Percentiles rank a stretch among this genome's conserved stretches.
Evolutionary conservation across 23 red algal genomes (phyloP).

Genomic region (Gracilaria vermiculophylla): DNA sequence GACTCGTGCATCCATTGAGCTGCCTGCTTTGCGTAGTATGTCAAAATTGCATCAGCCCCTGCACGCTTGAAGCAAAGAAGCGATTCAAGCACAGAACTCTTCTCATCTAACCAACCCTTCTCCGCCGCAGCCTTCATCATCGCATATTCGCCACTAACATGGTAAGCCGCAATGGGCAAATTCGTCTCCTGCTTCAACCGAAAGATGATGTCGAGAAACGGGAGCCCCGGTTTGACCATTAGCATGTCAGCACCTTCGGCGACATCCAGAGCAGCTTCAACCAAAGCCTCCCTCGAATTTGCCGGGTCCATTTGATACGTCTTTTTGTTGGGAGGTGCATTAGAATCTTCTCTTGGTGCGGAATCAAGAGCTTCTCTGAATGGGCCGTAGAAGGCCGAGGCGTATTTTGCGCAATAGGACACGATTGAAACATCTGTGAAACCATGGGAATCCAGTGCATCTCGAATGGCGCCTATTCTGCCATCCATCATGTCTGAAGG

Average conservation of each 20-base stretch:
- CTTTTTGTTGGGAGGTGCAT: constrained; percentile 93
- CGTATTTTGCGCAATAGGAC: constrained; percentile 98
- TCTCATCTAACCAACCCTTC: constrained; percentile 96
- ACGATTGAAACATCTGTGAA: constrained; percentile 94
- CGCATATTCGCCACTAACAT: constrained; percentile 97
- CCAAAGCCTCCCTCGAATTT: constrained; percentile 78
- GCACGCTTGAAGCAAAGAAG: constrained; percentile 92
- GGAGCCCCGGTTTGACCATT: constrained; percentile 97
- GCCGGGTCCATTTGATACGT: constrained; percentile 99
- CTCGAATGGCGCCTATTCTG: constrained; percentile 93
- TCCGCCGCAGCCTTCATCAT: constrained; percentile 99
- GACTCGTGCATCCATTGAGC: constrained; percentile 89
- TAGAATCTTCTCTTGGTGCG: constrained; percentile 69
- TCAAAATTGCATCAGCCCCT: constrained; percentile 97
- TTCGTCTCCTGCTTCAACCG: constrained; percentile 57
- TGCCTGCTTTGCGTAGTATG: constrained; percentile 95
- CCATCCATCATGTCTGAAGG: constrained; percentile 99
- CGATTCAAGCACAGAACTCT: constrained; percentile 79
- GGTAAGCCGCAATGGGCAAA: constrained; percentile 91
- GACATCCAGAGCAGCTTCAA: constrained; percentile 84
- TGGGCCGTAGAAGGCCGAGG: constrained; percentile 94
- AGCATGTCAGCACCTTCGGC: constrained; percentile 99
- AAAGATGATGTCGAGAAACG: constrained; percentile 95
- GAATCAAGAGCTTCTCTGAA: constrained; percentile 97
- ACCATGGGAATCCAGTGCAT: constrained; percentile 82